Percentiles rank a stretch among this genome's conserved stretches.
phyloP scores from a whole-genome alignment of 257 asterid genomes.

The Solanum habrochaites region DNA sequence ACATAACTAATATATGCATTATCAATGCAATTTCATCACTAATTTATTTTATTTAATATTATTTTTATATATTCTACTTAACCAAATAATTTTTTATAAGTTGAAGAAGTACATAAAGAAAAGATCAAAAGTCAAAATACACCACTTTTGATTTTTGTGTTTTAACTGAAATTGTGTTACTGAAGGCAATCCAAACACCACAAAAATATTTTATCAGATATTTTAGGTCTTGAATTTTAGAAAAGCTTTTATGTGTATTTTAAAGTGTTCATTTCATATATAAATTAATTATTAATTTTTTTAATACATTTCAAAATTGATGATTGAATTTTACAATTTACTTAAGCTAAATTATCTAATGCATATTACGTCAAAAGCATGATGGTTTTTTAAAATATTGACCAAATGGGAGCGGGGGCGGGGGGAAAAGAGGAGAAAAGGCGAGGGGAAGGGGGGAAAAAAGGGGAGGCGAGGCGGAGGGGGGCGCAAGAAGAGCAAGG shows the following conservation, averaged over 20 bases:
- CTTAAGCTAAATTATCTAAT: not conserved
- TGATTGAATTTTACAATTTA: not conserved
- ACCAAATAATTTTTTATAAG: no score
- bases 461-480: no score
- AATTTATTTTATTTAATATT: no score
- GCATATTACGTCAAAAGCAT: not conserved
- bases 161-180: not conserved
- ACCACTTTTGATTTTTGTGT: not conserved
- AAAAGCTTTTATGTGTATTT: not conserved
- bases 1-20: fast-evolving
- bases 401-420: no score
- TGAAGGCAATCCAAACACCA: not conserved
- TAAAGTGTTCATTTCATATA: not conserved
- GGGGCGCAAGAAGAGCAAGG: no score
- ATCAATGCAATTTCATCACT: fast-evolving
- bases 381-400: no score
- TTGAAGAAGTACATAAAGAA: not conserved
- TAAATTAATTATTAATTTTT: not conserved
- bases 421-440: no score
- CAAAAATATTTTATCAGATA: no score
- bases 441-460: no score
- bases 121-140: not conserved
- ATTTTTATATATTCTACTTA: no score
- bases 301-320: not conserved
- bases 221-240: not conserved